Base-by-base conservation (phyloP, 176 grass and related monocot genomes). In the Oryza glumipatula region DNA sequence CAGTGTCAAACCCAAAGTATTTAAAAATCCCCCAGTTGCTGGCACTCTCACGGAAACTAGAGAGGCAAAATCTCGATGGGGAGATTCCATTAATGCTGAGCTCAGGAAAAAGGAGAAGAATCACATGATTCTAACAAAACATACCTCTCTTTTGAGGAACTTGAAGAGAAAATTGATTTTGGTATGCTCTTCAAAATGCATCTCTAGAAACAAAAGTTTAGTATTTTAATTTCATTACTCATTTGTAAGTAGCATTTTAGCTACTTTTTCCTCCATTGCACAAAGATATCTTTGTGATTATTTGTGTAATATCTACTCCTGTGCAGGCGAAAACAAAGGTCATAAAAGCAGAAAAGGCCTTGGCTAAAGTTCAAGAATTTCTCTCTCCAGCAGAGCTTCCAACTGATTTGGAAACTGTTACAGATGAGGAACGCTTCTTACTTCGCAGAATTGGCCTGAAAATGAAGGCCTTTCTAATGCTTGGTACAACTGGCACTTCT, bases 371-470 rank as follows among this genome's bases (percentile, higher is more conserved):
- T 87, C 96, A 98, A 69, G 74, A 95, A 73, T 88, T 83, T 73
- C 86, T 94, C 15, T 72, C 82, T 70, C 96, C 93, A 21, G 79
- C 89, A 28, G 91, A 92, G 49, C 93, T 98, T 85, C 93, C 93
- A 77, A 95, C 86, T 64, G 91, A 98, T 92, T 78, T 95, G 84
- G 96, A 98, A 91, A 95, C 83, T 77, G 80, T 98, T 83, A 98
- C 91, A 68, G 96, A 98, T 41, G 93, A 98, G 77, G 93, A 98
- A 78, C 93, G 88, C 35, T 88, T 89, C 80, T 83, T 94, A 76
- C 94, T 90, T 82, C 89, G 89, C 45, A 85, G 76, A 77, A 92
- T 95, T 23, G 93, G 93, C 78, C 93, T 98, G 45, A 95, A 95
- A 92, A 98, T 95, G 93, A 92, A 85, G 68, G 85, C 91, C 80